phyloP scores from a whole-genome alignment of 352 stramenopile genomes.

The Halophytophthora polymorphica region DNA sequence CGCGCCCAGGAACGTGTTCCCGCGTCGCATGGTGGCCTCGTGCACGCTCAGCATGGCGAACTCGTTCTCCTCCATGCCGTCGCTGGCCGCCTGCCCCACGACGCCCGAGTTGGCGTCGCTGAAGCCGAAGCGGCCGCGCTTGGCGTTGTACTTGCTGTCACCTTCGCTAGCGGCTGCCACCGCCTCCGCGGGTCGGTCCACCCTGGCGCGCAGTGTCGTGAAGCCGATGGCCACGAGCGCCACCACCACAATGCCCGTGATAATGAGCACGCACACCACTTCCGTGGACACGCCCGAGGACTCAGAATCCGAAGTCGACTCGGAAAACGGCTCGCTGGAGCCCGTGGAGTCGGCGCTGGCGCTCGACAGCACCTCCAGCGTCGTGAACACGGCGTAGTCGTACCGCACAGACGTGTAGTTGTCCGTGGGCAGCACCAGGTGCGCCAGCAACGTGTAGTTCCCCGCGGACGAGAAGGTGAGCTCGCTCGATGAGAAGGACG shows the following conservation, averaged over 20 bases:
- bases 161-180: slow-evolving; percentile 17
- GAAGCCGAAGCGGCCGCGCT: slow-evolving; percentile 22
- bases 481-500: slow-evolving; percentile 51
- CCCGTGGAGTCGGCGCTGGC: slow-evolving; percentile 21
- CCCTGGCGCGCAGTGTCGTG: slow-evolving; percentile 54
- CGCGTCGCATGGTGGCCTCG: slow-evolving; percentile 52
- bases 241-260: slow-evolving; percentile 64
- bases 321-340: slow-evolving; percentile 32
- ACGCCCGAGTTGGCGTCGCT: slow-evolving; percentile 20
- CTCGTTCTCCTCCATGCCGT: slow-evolving; percentile 49
- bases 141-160: slow-evolving; percentile 20
- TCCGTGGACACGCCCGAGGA: slow-evolving; percentile 54
- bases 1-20: slow-evolving; percentile 53
- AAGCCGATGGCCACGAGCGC: slow-evolving; percentile 64
- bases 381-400: slow-evolving; percentile 67
- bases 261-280: slow-evolving; percentile 62
- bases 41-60: slow-evolving; percentile 82
- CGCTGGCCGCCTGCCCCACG: slow-evolving; percentile 23
- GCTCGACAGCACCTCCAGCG: slow-evolving; percentile 31
- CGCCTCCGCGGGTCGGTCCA: slow-evolving; percentile 23
- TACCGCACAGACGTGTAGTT: slow-evolving; percentile 40
- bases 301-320: slow-evolving; percentile 14
- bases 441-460: slow-evolving; percentile 53
- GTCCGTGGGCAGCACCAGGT: slow-evolving; percentile 56
- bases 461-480: slow-evolving; percentile 47